phyloP scores from a whole-genome alignment of 1,284 basidiomycete species.

The Psilocybe mexicana region DNA sequence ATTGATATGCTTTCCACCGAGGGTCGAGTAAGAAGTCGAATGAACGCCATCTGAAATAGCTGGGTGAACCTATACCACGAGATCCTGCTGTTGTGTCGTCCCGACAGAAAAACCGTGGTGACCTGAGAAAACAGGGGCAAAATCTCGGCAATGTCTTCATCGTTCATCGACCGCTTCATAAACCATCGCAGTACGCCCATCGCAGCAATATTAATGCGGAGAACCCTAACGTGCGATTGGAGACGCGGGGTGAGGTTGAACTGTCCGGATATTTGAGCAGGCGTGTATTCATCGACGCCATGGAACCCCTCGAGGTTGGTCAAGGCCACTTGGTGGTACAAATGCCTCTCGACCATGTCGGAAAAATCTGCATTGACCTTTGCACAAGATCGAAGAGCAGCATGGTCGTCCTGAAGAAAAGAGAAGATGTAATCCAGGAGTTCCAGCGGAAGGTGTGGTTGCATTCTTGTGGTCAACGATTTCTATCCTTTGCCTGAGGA shows the following conservation, averaged over 20 bases:
- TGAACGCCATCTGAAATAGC: slow-evolving; percentile 9
- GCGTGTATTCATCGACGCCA: neutral
- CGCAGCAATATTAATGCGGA: slow-evolving; percentile 11
- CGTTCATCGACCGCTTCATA: slow-evolving; percentile 13
- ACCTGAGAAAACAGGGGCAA: slow-evolving; percentile 8
- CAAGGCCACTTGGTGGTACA: slow-evolving; percentile 13
- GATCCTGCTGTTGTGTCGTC: neutral
- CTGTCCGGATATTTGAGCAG: slow-evolving; percentile 10
- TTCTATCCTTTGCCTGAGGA: too few species aligned
- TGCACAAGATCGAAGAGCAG: slow-evolving; percentile 12
- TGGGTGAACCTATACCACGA: slow-evolving; percentile 10
- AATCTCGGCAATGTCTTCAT: slow-evolving; percentile 13
- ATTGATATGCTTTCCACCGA: slow-evolving; percentile 5
- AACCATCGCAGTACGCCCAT: slow-evolving; percentile 12
- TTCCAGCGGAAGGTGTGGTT: slow-evolving; percentile 12
- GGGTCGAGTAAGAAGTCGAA: neutral
- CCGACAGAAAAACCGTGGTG: slow-evolving; percentile 3
- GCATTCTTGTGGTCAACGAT: neutral
- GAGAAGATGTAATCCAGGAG: slow-evolving; percentile 16
- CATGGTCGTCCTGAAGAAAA: slow-evolving; percentile 16
- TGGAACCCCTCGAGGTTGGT: slow-evolving; percentile 5
- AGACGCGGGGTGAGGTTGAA: slow-evolving; percentile 12
- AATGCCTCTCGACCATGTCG: slow-evolving; percentile 14
- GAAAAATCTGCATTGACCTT: slow-evolving; percentile 8
- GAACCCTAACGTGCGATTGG: slow-evolving; percentile 10